These are phyloP conservation scores for Ilyonectria sp. DNA, from an alignment of 2,329 filamentous ascomycete species.

Conservation along the genomic window DNA sequence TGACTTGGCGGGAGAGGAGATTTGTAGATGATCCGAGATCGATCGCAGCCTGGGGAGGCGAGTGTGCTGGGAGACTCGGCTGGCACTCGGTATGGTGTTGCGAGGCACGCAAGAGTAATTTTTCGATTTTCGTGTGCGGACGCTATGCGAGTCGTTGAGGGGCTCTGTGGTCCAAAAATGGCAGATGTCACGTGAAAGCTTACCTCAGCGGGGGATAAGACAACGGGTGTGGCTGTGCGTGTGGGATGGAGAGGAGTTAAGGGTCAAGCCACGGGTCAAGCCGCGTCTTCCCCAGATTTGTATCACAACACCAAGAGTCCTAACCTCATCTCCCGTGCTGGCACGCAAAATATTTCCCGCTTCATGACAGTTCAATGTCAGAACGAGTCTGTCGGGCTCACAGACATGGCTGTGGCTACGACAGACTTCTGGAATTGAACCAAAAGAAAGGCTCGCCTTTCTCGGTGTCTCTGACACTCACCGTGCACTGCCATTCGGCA, in stretches of 20 bases:
- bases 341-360: background rate
- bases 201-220: slow-evolving; percentile 46
- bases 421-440: background rate
- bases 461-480: background rate
- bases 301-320: background rate
- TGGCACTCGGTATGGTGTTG: slow-evolving; percentile 58
- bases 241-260: slow-evolving; percentile 20
- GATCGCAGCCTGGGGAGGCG: slow-evolving; percentile 56
- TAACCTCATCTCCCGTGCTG: background rate
- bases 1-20: slow-evolving; percentile 57
- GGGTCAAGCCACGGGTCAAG: slow-evolving; percentile 42
- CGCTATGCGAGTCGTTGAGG: slow-evolving; percentile 60
- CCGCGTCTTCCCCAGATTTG: slow-evolving; percentile 29
- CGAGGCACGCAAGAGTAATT: slow-evolving; percentile 56
- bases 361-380: background rate
- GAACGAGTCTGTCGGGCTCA: background rate
- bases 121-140: slow-evolving; percentile 64
- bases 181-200: slow-evolving; percentile 53
- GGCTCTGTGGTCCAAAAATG: slow-evolving; percentile 50
- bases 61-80: slow-evolving; percentile 55
- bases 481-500: background rate
- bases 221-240: slow-evolving; percentile 34
- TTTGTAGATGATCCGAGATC: slow-evolving; percentile 54
- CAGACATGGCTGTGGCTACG: background rate
- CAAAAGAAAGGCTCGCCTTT: background rate